Base-by-base conservation (phyloP, 805 yeast species). In the Saturnispora gosingensis region DNA sequence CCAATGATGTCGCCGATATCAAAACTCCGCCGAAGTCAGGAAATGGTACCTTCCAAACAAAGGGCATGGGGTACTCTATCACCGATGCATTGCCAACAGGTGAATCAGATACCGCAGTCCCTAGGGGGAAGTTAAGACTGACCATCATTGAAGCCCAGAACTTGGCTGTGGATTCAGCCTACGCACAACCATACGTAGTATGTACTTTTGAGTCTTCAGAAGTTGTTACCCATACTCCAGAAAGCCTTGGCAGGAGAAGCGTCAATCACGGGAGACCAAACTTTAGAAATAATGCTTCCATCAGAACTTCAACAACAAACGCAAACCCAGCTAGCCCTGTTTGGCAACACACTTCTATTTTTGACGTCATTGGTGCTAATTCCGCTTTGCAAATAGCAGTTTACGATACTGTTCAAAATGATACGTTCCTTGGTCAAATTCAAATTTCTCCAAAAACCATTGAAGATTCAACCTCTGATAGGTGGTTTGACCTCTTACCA, bases 151-250 rank as follows among this genome's bases (percentile, higher is more conserved):
- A 88, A 67, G 97, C 96, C 2, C 77, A 74, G 53, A 83, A 82
- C 58, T 74, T 91, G 56, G 69, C 75, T 43, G 78, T 82, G 34
- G 73, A 76, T 44, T 68, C 80, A 4, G 68, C 74, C 40, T 70
- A 54, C 51, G 74, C 91, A 3, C 85, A 79, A 58, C 97, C 96
- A 3, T 85, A 89, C 66, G 96, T 87, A 18, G 96, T 89, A 36
- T 87, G 95, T 67, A 85, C 95, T 10, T 89, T 86, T 71, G 96
- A 88, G 65, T 83, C 91, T 55, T 83, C 95, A 1, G 98, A 93
- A 69, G 86, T 83, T 57, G 89, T 91, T 54, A 82, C 96, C 25
- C 81, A 82, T 55, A 90, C 89, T 4, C 88, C 95, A 1, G 85
- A 76, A 48, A 72, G 77, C 25, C 64, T 62, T 46, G 71, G 59